Evolutionary conservation across 2,329 filamentous ascomycete genomes (phyloP), one percentile per base, ranked within the genome.

Genomic region (Xylaria sp.): DNA sequence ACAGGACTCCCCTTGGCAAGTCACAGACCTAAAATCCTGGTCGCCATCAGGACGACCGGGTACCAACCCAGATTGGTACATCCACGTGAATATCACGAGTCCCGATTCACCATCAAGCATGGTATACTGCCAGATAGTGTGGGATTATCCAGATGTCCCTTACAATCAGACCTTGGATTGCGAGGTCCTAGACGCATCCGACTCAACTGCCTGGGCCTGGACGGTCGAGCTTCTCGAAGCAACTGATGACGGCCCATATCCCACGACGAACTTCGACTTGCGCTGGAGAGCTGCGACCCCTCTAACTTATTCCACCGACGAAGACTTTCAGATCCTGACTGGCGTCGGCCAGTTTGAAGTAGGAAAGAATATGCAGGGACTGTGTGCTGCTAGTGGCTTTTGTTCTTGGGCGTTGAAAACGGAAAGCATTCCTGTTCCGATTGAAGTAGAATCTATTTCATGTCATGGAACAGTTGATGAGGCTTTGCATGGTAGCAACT

Each of bases 91-190:
- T 48, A 77, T 80, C 70, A 62, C 67, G 13, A 77, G 77, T 56
- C 75, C 77, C 41, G 41, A 46, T 8, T 7, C 18, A n/a, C 15
- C 41, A 46, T 64, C 72, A 5, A 72, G 72, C 9, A 64, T 59
- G 8, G 74, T 74, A 23, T 75, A 75, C 61, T 80, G 77, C 72
- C 71, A 68, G 7, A 66, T 76, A n/a, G 44, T 64, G 25, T 79
- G 76, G 76, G 23, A 46, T 1, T 65, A 67, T 9, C 57, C 66
- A 10, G 7, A 67, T n/a, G 59, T 48, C 3, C 71, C 73, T 7
- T 75, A 76, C 66, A 67, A 62, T 37, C 62, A 71, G 8, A 46
- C 66, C 20, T 31, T 65, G 28, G 69, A 71, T 15, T 78, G 76
- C 62, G 57, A 60, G 2, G 63, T 73, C 28, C 50, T 51, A 13